Evolutionary conservation across 208 protist species (phyloP), one percentile per base, ranked within the genome.

Genomic region (Leishmania major): DNA sequence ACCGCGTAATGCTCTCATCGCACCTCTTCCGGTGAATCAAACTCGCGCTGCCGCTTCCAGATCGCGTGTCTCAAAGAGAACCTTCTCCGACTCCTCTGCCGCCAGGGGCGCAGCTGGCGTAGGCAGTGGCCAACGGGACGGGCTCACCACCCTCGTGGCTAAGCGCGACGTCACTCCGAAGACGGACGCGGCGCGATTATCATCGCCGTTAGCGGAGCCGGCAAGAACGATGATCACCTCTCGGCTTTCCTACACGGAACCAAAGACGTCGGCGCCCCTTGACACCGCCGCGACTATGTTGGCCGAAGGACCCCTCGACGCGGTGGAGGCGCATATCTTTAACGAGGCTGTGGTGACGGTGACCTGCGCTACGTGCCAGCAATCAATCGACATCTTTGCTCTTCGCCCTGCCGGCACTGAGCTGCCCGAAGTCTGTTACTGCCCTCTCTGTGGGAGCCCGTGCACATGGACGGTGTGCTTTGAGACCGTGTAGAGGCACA

Each of bases 361-460:
- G 78, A 55, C 37, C 22, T 86, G 83, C n/a, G 78, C 60, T 28
- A 7, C 35, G 19, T 86, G 83, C 57, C 62, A 75, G 59, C 19
- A 47, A 57, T 79, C 78, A 13, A 62, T 86, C n/a, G 7, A 22
- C 10, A 28, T 86, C 7, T 79, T 81, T 62, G 83, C 72, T 13
- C 77, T 86, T 37, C 55, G 37, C 45, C 45, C 60, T 37, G 28
- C 55, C 28, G 53, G n/a, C 13, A 67, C 76, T 2, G 60, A 45
- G 49, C 1, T 37, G 3, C 74, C 66, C 0, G n/a, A 10, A 3
- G 74, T 77, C 17, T 35, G 37, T 13, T 70, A 64, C 40, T 86
- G 83, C 59, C 83, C 83, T 10, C 17, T 86, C 6, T 86, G 83
- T 43, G 83, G 83, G 19, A 22, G 31, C 45, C 22, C 15, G n/a